Conservation (phyloP, 1,284 basidiomycete species). For the Ustilago shanxiensis region DNA sequence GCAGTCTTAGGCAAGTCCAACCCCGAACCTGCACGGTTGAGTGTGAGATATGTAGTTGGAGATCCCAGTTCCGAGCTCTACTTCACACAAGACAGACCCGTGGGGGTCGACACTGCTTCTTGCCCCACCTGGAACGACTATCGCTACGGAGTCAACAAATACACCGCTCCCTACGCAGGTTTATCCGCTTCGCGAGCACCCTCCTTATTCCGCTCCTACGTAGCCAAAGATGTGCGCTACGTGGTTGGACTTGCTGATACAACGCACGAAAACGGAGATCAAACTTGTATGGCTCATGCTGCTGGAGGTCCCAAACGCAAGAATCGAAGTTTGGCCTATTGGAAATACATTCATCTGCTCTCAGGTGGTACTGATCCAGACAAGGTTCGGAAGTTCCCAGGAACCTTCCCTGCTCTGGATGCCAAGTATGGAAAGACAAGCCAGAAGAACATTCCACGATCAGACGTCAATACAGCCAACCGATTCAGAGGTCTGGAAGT, state of each 20-base stretch:
- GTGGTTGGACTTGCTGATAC: constrained; percentile 52
- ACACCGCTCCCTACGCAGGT: constrained; percentile 20
- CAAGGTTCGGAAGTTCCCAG: constrained; percentile 37
- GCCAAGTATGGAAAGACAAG: constrained; percentile 10
- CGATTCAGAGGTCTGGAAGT: constrained; percentile 37
- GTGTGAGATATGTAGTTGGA: constrained; percentile 55
- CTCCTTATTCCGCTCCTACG: constrained; percentile 45
- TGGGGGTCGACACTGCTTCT: constrained; percentile 20
- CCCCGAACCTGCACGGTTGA: constrained; percentile 18
- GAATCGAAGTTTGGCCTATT: constrained; percentile 54
- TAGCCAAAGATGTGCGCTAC: constrained; percentile 54
- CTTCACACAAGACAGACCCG: constrained; percentile 59
- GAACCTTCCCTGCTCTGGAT: constrained; percentile 49
- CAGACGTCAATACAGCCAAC: constrained; percentile 13
- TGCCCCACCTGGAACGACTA: constrained; percentile 56
- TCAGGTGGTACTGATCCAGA: constrained; percentile 16
- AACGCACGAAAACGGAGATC: constrained; percentile 47
- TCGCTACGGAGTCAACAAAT: constrained; percentile 51
- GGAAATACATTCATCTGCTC: constrained; percentile 63
- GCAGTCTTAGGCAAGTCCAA: constrained; percentile 47
- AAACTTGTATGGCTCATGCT: constrained; percentile 55
- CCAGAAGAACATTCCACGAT: constrained; percentile 28
- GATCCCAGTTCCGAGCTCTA: constrained; percentile 59
- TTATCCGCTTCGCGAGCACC: constrained; percentile 14
- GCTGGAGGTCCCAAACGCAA: constrained; percentile 45